phyloP scores from a whole-genome alignment of 2,329 filamentous ascomycete species.

The Stemphylium lycopersici region DNA sequence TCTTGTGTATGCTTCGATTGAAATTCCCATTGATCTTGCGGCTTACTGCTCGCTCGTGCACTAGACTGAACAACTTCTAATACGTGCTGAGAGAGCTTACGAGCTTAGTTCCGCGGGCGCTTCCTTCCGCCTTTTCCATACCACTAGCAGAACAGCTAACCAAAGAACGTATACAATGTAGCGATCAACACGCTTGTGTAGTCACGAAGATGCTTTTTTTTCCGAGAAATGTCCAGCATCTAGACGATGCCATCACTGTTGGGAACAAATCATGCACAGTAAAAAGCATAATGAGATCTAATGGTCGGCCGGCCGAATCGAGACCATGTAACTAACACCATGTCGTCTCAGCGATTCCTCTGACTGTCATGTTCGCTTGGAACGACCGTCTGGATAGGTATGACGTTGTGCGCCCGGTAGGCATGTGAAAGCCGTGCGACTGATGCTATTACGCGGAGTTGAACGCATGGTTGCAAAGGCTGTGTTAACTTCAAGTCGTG shows the following conservation, averaged over 20 bases:
- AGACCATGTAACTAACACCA: too few relatives aligned
- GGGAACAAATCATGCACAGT: too few relatives aligned
- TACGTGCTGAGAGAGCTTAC: constrained; percentile 19
- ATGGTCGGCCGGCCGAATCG: too few relatives aligned
- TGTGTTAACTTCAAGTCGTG: too few relatives aligned
- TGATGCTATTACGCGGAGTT: too few relatives aligned
- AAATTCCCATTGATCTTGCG: constrained; percentile 20
- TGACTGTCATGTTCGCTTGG: too few relatives aligned
- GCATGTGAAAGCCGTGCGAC: too few relatives aligned
- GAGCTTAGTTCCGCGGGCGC: constrained; percentile 18
- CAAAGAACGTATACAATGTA: constrained; percentile 22
- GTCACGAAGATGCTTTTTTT: constrained; percentile 8
- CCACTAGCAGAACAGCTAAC: constrained; percentile 17
- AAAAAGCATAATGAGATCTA: too few relatives aligned
- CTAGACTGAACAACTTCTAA: constrained; percentile 22
- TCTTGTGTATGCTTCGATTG: constrained; percentile 16
- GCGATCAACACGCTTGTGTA: constrained; percentile 16
- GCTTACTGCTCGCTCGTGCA: constrained; percentile 22
- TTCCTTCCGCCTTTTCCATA: constrained; percentile 16
- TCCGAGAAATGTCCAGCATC: constrained; percentile 21
- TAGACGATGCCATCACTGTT: background rate
- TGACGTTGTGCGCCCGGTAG: too few relatives aligned
- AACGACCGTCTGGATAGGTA: too few relatives aligned
- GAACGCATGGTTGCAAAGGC: too few relatives aligned
- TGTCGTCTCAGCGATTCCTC: too few relatives aligned